These are phyloP conservation scores for Aspergillus steynii DNA, from an alignment of 495 filamentous ascomycete genomes.

Conservation along the genomic window DNA sequence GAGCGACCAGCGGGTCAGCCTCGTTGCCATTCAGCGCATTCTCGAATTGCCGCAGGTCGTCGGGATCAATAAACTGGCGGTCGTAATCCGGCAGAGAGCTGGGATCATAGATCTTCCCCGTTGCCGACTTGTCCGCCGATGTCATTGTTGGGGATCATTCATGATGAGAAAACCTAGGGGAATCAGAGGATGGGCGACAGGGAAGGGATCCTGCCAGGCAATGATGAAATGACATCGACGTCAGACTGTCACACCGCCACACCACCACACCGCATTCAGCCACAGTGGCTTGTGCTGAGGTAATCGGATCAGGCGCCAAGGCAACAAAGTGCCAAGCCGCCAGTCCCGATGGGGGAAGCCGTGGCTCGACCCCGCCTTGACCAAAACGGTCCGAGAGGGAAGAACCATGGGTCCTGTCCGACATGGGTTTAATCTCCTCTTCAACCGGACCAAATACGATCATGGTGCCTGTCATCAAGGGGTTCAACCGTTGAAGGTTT, in stretches of 20 bases:
- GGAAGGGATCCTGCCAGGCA: conserved; percentile 6
- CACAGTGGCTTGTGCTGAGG: background rate
- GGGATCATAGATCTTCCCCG: conserved; percentile 39
- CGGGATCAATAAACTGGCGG: conserved; percentile 61
- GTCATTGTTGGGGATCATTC: conserved; percentile 37
- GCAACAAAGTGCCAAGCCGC: background rate
- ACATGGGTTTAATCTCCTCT: conserved; percentile 12
- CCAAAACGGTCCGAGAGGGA: conserved; percentile 8
- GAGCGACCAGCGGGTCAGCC: conserved; percentile 58
- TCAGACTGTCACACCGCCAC: background rate
- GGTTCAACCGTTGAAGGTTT: background rate
- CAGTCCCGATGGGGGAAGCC: background rate
- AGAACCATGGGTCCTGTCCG: conserved; percentile 16
- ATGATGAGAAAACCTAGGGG: conserved; percentile 23
- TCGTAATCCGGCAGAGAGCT: conserved; percentile 61
- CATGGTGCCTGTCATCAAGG: no score
- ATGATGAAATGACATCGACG: conserved; percentile 11
- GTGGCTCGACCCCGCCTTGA: conserved; percentile 1
- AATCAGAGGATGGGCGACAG: background rate
- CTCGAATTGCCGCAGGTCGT: conserved; percentile 52
- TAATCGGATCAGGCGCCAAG: background rate
- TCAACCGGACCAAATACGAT: background rate
- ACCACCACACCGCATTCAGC: background rate
- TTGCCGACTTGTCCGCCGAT: conserved; percentile 28
- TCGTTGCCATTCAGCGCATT: conserved; percentile 52